A percentile compares a stretch with the other conserved stretches of the same genome.
Evolutionary conservation across 1,139 yeast species (phyloP).

Genomic region (Geotrichum fermentans): DNA sequence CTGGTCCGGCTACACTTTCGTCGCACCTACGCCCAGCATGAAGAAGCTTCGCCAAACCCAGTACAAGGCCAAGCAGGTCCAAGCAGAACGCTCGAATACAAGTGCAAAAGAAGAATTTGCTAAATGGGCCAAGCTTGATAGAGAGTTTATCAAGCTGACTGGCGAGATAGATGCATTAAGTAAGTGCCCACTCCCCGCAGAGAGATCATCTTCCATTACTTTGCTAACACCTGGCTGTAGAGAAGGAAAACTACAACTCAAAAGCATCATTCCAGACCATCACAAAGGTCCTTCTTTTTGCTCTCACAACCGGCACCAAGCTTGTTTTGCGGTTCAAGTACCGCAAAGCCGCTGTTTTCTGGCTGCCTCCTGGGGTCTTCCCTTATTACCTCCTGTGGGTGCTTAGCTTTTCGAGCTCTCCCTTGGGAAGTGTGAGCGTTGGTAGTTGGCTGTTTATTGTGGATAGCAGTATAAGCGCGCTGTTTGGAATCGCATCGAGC

Average conservation of each 20-base stretch:
- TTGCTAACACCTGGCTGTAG: slow-evolving; percentile 6
- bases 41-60: slow-evolving; percentile 41
- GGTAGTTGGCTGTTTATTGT: slow-evolving; percentile 39
- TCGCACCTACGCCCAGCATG: slow-evolving; percentile 39
- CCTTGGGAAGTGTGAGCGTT: slow-evolving; percentile 41
- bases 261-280: slow-evolving; percentile 40
- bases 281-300: slow-evolving; percentile 31
- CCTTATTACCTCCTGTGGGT: slow-evolving; percentile 56
- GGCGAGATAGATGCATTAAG: slow-evolving; percentile 46
- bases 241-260: slow-evolving; percentile 39
- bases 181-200: neutral
- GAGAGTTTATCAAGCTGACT: slow-evolving; percentile 58
- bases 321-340: slow-evolving; percentile 53
- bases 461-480: slow-evolving; percentile 28
- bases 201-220: neutral
- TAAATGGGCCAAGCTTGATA: slow-evolving; percentile 87
- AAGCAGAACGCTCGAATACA: slow-evolving; percentile 53
- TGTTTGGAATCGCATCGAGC: slow-evolving; percentile 3
- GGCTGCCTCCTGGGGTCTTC: slow-evolving; percentile 54
- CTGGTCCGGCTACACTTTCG: slow-evolving; percentile 44
- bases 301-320: slow-evolving; percentile 36
- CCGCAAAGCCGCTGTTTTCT: slow-evolving; percentile 55
- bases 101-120: slow-evolving; percentile 94
- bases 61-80: slow-evolving; percentile 45
- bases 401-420: slow-evolving; percentile 57